A percentile compares a stretch with the other conserved stretches of the same genome.
Evolutionary conservation across 2,329 filamentous ascomycete species (phyloP).

Genomic region (Fusarium agapanthi): DNA sequence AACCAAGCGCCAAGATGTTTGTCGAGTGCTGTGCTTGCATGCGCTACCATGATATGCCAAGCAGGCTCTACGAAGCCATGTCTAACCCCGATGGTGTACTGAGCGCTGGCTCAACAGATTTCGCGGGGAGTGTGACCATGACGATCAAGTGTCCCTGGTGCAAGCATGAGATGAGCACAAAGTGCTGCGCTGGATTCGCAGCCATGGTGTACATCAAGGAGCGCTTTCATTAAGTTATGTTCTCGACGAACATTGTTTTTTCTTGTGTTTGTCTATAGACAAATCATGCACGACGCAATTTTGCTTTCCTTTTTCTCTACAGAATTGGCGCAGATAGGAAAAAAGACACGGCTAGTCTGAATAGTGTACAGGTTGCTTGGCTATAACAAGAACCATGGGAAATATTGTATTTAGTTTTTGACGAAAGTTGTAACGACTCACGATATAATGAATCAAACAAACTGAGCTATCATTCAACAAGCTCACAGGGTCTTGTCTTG

Average conservation of each 20-base stretch:
- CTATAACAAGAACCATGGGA: constrained; percentile 4
- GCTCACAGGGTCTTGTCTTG: neutral
- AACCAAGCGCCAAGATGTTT: constrained; percentile 68
- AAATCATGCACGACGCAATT: constrained; percentile 30
- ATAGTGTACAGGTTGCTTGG: constrained; percentile 6
- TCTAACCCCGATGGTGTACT: constrained; percentile 65
- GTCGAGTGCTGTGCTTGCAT: constrained; percentile 72
- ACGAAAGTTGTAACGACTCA: constrained; percentile 37
- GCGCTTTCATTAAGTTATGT: constrained; percentile 58
- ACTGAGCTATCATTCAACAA: neutral
- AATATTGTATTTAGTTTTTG: constrained; percentile 30
- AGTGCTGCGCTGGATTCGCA: constrained; percentile 74
- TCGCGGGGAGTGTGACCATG: constrained; percentile 66
- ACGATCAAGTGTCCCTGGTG: constrained; percentile 78
- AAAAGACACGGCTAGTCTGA: constrained; percentile 3
- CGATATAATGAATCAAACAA: constrained; percentile 29
- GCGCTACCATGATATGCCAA: constrained; percentile 73
- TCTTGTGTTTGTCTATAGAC: constrained; percentile 6
- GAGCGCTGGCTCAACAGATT: constrained; percentile 56
- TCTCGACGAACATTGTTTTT: neutral
- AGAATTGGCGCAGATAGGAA: constrained; percentile 7
- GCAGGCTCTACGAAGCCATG: constrained; percentile 71
- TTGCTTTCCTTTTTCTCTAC: neutral
- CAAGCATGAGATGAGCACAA: constrained; percentile 72
- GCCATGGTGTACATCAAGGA: constrained; percentile 73